A percentile compares a stretch with the other conserved stretches of the same genome.
Evolutionary conservation across 192 early-diverging fungal genomes (phyloP).

Genomic region (Coemansia sp.): DNA sequence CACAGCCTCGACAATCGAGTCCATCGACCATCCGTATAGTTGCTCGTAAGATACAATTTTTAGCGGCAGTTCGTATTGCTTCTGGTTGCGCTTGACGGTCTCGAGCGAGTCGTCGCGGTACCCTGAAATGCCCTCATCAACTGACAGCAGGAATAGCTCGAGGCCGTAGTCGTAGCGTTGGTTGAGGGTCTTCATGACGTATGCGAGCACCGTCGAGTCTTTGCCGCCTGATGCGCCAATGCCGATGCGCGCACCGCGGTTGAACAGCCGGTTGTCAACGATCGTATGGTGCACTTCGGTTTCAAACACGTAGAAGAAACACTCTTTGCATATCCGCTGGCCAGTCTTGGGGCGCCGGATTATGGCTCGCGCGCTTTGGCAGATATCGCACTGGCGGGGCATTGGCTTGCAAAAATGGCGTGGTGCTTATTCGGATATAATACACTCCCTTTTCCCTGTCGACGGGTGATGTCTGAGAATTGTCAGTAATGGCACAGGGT

Average conservation of each 20-base stretch:
- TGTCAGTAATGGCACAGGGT: no score
- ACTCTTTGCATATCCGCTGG: constrained; percentile 83
- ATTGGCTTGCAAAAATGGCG: constrained; percentile 23
- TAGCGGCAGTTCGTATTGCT: constrained; percentile 90
- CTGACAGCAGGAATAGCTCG: constrained; percentile 85
- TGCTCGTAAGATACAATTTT: constrained; percentile 93
- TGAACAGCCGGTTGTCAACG: constrained; percentile 76
- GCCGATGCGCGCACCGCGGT: constrained; percentile 82
- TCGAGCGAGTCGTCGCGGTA: constrained; percentile 98
- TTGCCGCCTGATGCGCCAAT: constrained; percentile 95
- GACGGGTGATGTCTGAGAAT: no score
- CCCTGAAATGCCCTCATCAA: constrained; percentile 97
- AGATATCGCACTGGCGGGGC: constrained; percentile 70
- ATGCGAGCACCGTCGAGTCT: constrained; percentile 95
- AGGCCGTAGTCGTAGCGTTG: constrained; percentile 90
- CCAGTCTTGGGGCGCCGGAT: constrained; percentile 92
- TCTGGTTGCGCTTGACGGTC: constrained; percentile 94
- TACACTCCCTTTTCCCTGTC: no score
- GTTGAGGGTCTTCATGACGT: constrained; percentile 92
- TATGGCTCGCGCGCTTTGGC: constrained; percentile 69
- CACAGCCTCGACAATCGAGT: constrained; percentile 91
- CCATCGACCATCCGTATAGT: constrained; percentile 99
- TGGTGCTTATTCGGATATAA: not conserved
- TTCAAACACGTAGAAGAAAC: constrained; percentile 93
- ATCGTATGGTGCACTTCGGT: constrained; percentile 94